Evolutionary conservation across 1,139 yeast species (phyloP).

Genomic region (Zygosaccharomyces sapae): DNA sequence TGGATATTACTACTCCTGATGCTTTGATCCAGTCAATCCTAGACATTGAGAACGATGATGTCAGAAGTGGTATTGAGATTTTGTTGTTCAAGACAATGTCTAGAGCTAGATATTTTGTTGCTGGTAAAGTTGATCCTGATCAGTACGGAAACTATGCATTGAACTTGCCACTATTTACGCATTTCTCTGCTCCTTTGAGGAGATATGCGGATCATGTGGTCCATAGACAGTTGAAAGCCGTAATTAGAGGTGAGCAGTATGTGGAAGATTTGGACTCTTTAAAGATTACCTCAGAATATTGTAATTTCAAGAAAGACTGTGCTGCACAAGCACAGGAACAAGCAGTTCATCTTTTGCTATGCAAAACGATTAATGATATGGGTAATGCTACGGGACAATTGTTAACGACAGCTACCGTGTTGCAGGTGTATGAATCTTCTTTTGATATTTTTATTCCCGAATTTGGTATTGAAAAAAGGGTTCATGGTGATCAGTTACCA

Average conservation of each 20-base stretch:
- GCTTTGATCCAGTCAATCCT: constrained; percentile 70
- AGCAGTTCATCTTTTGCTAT: constrained; percentile 78
- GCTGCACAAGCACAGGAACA: constrained; percentile 93
- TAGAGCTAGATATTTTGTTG: constrained; percentile 81
- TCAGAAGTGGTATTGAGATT: constrained; percentile 74
- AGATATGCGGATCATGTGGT: constrained; percentile 90
- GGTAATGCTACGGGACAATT: constrained; percentile 75
- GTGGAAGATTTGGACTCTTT: constrained; percentile 64
- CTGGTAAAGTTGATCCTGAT: constrained; percentile 83
- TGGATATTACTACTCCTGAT: constrained; percentile 74
- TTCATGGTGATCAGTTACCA: constrained; percentile 96
- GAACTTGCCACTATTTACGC: constrained; percentile 83
- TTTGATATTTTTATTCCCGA: constrained; percentile 93
- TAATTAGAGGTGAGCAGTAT: constrained; percentile 43
- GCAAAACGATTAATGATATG: constrained; percentile 79
- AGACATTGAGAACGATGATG: constrained; percentile 55
- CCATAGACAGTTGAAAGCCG: constrained; percentile 80
- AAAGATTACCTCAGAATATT: constrained; percentile 81
- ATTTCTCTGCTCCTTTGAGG: constrained; percentile 87
- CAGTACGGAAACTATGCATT: constrained; percentile 73
- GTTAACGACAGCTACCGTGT: constrained; percentile 77
- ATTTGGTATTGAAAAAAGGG: constrained; percentile 94
- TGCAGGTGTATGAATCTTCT: constrained; percentile 93
- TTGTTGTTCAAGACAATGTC: constrained; percentile 76
- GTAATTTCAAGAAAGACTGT: constrained; percentile 93